These are phyloP conservation scores for Colletotrichum trifolii DNA, from an alignment of 2,329 filamentous ascomycete genomes.

Conservation along the genomic window DNA sequence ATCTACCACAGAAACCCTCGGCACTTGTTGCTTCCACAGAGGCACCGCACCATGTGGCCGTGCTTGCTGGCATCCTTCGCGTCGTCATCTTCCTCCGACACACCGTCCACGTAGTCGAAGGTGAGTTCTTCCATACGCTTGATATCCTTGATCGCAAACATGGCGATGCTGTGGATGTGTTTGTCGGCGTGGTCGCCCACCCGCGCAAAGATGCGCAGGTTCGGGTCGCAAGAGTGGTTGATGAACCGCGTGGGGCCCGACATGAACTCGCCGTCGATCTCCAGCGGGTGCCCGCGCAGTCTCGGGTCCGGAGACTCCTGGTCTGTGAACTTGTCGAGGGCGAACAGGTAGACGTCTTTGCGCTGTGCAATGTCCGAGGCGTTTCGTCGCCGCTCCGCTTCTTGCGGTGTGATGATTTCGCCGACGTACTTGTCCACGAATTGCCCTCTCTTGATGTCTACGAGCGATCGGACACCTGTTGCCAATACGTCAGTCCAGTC, in stretches of 20 bases:
- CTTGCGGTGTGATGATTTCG: slow-evolving; percentile 71
- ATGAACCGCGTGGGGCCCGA: slow-evolving; percentile 84
- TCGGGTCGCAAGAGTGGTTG: slow-evolving; percentile 85
- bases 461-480: slow-evolving; percentile 71
- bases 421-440: slow-evolving; percentile 86
- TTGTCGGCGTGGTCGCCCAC: slow-evolving; percentile 82
- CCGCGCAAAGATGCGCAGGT: slow-evolving; percentile 81
- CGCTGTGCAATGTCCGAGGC: slow-evolving; percentile 64
- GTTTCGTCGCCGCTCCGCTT: slow-evolving; percentile 74
- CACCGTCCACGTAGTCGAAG: slow-evolving; percentile 81
- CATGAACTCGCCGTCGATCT: slow-evolving; percentile 79
- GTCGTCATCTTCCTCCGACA: slow-evolving; percentile 61
- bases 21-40: slow-evolving; percentile 75
- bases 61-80: slow-evolving; percentile 59
- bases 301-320: slow-evolving; percentile 65
- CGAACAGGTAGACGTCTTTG: slow-evolving; percentile 85
- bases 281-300: slow-evolving; percentile 65
- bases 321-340: slow-evolving; percentile 82
- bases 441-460: slow-evolving; percentile 75
- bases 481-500: slow-evolving; percentile 1
- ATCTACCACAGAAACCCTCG: slow-evolving; percentile 74
- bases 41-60: slow-evolving; percentile 66
- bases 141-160: slow-evolving; percentile 79
- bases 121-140: slow-evolving; percentile 75
- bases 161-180: slow-evolving; percentile 78